Conservation (phyloP, 192 early-diverging fungal genomes). For the Backusella luteola region DNA sequence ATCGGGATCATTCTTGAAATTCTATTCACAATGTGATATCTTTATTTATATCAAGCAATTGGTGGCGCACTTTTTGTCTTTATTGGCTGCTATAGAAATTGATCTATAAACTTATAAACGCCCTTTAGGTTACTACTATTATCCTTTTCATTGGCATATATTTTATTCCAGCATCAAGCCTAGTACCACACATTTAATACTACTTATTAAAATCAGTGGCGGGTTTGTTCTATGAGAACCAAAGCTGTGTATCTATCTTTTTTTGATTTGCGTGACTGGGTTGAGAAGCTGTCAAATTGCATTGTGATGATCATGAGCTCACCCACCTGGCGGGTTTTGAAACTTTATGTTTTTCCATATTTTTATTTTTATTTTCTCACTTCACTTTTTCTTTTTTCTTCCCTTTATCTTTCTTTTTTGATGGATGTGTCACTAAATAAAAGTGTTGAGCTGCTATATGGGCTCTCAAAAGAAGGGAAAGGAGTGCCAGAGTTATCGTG, state of each 20-base stretch:
- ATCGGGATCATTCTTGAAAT: background rate
- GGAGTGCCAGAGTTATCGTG: constrained; percentile 17
- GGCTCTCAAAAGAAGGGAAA: background rate
- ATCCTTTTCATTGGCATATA: background rate
- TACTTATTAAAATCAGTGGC: background rate
- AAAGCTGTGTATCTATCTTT: background rate
- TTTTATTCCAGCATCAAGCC: background rate
- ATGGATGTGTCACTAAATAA: background rate
- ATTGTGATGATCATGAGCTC: too few relatives aligned
- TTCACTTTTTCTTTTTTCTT: background rate
- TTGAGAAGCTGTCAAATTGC: background rate
- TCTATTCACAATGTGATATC: background rate
- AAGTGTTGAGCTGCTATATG: background rate
- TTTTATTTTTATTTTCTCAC: background rate
- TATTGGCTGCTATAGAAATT: background rate
- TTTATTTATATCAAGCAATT: background rate
- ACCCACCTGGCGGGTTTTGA: background rate
- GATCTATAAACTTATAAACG: background rate
- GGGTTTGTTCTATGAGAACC: background rate
- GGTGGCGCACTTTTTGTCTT: background rate
- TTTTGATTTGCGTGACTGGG: background rate
- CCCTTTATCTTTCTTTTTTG: background rate
- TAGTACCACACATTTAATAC: background rate
- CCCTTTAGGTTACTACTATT: background rate
- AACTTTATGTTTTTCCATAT: background rate